Evolutionary conservation across 2,329 filamentous ascomycete species (phyloP).

Genomic region (Aspergillus novoparasiticus): DNA sequence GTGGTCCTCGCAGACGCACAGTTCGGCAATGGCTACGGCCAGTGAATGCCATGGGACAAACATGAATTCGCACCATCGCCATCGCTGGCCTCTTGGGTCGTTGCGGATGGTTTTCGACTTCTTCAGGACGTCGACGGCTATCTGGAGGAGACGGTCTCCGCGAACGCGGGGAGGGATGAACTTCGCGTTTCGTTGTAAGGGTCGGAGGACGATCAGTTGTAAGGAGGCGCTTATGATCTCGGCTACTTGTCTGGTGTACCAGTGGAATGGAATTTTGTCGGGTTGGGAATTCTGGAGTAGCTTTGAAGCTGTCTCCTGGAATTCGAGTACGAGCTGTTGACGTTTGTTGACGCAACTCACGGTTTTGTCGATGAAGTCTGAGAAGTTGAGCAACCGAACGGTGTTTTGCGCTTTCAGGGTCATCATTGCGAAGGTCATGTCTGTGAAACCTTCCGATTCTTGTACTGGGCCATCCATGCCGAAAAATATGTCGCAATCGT

Average conservation of each 20-base stretch:
- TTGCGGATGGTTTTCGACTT: slow-evolving; percentile 20
- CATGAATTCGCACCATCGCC: slow-evolving; percentile 31
- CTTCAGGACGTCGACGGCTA: slow-evolving; percentile 29
- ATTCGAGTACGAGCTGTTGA: slow-evolving; percentile 29
- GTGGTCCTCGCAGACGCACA: slow-evolving; percentile 33
- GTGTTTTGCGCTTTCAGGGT: slow-evolving; percentile 26
- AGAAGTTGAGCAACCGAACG: slow-evolving; percentile 27
- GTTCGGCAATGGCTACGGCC: slow-evolving; percentile 34
- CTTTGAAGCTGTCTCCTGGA: slow-evolving; percentile 24
- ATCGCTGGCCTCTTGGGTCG: slow-evolving; percentile 25
- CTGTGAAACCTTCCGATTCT: slow-evolving; percentile 28
- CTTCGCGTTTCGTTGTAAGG: slow-evolving; percentile 26
- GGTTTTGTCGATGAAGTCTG: slow-evolving; percentile 25
- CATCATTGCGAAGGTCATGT: slow-evolving; percentile 31
- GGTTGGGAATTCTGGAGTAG: slow-evolving; percentile 25
- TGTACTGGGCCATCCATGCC: slow-evolving; percentile 22
- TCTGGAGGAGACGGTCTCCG: slow-evolving; percentile 25
- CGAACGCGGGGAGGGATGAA: slow-evolving; percentile 29
- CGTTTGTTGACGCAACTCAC: slow-evolving; percentile 27
- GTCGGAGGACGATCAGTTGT: slow-evolving; percentile 32
- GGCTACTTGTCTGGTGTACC: slow-evolving; percentile 27
- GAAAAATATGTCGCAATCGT: slow-evolving; percentile 32
- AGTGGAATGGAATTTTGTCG: slow-evolving; percentile 27
- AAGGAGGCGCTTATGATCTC: slow-evolving; percentile 27
- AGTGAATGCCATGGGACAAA: slow-evolving; percentile 38